phyloP scores from a whole-genome alignment of 345 rosid species.

The Acer negundo region DNA sequence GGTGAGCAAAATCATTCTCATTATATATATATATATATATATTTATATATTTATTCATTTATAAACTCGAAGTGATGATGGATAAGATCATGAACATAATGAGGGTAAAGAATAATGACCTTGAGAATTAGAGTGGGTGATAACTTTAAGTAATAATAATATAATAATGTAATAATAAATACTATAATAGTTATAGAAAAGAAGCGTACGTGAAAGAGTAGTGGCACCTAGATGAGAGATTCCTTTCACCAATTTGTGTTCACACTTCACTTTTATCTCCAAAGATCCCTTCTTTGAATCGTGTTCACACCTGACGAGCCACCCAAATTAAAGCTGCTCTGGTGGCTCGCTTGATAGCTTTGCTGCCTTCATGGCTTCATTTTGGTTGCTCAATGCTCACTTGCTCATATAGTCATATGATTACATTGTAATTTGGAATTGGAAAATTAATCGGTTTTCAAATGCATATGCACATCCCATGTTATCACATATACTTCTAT shows the following conservation, averaged over 20 bases:
- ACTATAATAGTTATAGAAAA: not conserved
- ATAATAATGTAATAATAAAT: not conserved
- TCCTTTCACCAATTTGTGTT: constrained; percentile 31
- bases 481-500: too few species aligned
- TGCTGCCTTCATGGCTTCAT: not conserved
- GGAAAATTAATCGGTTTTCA: too few species aligned
- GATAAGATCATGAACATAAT: constrained; percentile 6
- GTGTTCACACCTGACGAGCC: constrained; percentile 37
- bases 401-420: too few species aligned
- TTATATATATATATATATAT: too few species aligned
- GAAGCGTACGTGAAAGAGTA: constrained; percentile 16
- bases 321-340: not conserved
- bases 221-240: constrained; percentile 19
- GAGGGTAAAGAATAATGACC: not conserved
- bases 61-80: not conserved
- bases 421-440: not conserved
- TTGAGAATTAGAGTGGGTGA: not conserved
- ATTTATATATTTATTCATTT: too few species aligned
- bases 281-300: constrained; percentile 21
- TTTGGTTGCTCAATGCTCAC: too few species aligned
- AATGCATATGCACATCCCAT: too few species aligned
- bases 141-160: not conserved
- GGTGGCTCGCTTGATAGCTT: not conserved
- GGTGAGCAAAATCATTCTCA: too few species aligned
- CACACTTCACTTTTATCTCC: constrained; percentile 28